Evolutionary conservation across 202 grass and related monocot genomes (phyloP).

Genomic region (Dendrocalamus latiflorus): DNA sequence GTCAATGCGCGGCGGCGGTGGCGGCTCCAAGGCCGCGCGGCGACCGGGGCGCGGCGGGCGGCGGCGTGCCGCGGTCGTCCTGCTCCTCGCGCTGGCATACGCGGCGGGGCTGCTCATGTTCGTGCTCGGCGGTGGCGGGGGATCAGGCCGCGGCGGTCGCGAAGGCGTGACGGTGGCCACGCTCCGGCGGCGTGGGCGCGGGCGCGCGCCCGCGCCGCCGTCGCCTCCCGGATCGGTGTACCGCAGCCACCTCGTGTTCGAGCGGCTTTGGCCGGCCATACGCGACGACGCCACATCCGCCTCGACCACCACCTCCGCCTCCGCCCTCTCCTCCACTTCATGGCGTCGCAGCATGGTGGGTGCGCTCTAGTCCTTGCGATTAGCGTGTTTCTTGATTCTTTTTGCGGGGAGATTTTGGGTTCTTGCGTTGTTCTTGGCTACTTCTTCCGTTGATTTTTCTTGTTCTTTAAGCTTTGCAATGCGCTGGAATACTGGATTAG

Average conservation of each 20-base stretch:
- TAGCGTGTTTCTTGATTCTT: background rate
- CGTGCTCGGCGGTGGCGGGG: no score
- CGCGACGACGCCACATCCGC: conserved; percentile 30
- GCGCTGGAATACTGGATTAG: background rate
- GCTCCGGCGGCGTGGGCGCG: conserved; percentile 10
- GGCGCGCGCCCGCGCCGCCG: background rate
- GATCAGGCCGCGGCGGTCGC: no score
- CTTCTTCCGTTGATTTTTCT: background rate
- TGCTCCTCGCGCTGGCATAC: no score
- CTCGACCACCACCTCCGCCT: conserved; percentile 2
- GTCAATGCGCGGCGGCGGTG: no score
- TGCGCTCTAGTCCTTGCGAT: background rate
- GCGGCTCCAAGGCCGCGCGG: no score
- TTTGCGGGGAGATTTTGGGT: background rate
- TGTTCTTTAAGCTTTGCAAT: background rate
- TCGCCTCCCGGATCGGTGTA: conserved; percentile 57
- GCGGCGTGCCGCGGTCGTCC: no score
- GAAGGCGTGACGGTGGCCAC: conserved; percentile 42
- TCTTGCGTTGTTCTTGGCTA: background rate
- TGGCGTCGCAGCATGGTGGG: conserved; percentile 44
- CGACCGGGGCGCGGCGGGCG: no score
- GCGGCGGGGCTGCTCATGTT: no score
- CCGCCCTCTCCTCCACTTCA: conserved; percentile 3
- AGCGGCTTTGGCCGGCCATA: conserved; percentile 71
- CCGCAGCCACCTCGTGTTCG: conserved; percentile 71